phyloP scores from a whole-genome alignment of 2,329 filamentous ascomycete species.

The Hypoxylon sp. region DNA sequence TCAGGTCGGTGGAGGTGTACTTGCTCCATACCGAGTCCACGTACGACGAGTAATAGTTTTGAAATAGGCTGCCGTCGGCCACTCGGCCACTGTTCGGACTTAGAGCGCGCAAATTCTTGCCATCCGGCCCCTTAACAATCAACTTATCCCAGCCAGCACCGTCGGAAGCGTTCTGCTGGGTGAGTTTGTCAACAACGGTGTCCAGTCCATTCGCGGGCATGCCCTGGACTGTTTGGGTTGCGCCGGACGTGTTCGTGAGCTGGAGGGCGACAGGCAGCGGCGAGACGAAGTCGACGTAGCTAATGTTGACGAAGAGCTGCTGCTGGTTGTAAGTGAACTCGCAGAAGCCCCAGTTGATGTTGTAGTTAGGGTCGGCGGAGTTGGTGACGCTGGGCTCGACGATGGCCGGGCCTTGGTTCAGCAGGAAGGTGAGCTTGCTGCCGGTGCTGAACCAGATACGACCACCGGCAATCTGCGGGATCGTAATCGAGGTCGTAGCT shows the following conservation, averaged over 20 bases:
- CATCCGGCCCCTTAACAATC: constrained; percentile 60
- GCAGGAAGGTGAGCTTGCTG: constrained; percentile 73
- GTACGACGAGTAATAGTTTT: constrained; percentile 66
- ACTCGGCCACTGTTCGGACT: constrained; percentile 67
- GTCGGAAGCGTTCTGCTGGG: constrained; percentile 62
- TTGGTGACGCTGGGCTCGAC: constrained; percentile 84
- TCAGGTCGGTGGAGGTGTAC: constrained; percentile 62
- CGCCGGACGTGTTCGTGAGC: constrained; percentile 64
- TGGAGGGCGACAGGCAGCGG: constrained; percentile 72
- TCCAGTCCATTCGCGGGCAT: constrained; percentile 64
- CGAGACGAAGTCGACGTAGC: constrained; percentile 81
- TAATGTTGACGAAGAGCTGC: constrained; percentile 78
- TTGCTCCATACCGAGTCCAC: constrained; percentile 67
- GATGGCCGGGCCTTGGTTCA: constrained; percentile 80
- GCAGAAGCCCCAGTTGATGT: constrained; percentile 75
- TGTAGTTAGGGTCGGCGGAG: constrained; percentile 72
- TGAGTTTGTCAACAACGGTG: constrained; percentile 62
- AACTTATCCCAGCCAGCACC: constrained; percentile 68
- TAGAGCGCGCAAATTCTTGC: constrained; percentile 64
- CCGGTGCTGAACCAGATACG: constrained; percentile 80
- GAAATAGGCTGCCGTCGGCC: constrained; percentile 62
- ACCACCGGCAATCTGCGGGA: constrained; percentile 79
- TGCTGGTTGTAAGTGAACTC: constrained; percentile 76
- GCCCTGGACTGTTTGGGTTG: constrained; percentile 64
- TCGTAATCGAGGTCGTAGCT: constrained; percentile 70